These are phyloP conservation scores for Pichia ethanolica DNA, from an alignment of 805 yeast species.

Conservation along the genomic window DNA sequence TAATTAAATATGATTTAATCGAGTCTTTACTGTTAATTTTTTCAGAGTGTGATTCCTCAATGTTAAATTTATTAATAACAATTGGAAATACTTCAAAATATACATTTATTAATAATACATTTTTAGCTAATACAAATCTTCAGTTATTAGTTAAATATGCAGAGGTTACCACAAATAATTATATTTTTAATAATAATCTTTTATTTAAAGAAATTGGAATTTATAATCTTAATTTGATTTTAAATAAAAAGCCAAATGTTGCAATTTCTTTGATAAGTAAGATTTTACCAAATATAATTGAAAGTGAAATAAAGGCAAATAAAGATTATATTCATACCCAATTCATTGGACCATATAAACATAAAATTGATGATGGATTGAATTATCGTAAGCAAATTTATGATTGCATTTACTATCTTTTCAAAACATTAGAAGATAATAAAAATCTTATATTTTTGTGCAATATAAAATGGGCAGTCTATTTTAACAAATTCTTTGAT, in stretches of 20 bases:
- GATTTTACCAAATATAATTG: conserved; percentile 44
- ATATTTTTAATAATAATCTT: conserved; percentile 33
- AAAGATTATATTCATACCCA: conserved; percentile 54
- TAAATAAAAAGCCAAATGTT: conserved; percentile 46
- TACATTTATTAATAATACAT: conserved; percentile 14
- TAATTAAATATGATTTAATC: conserved; percentile 12
- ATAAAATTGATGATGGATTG: conserved; percentile 70
- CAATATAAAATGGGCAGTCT: conserved; percentile 19
- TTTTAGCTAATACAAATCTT: conserved; percentile 8
- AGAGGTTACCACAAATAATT: conserved; percentile 19
- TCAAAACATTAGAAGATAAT: conserved; percentile 27
- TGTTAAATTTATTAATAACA: conserved; percentile 15
- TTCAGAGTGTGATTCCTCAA: conserved; percentile 7
- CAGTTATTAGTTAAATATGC: conserved; percentile 16
- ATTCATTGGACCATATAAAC: conserved; percentile 84
- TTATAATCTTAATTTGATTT: conserved; percentile 49
- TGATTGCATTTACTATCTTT: conserved; percentile 57
- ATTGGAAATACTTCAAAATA: conserved; percentile 26
- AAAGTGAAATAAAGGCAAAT: conserved; percentile 45
- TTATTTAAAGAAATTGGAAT: conserved; percentile 55
- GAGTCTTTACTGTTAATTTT: conserved; percentile 12
- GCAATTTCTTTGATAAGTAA: conserved; percentile 38
- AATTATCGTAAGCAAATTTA: conserved; percentile 66
- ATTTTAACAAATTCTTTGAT: conserved; percentile 35
- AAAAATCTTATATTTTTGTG: conserved; percentile 14